Percentiles rank a stretch among this genome's conserved stretches.
Conservation (phyloP, 371 early-diverging fungal genomes). For the Actinomortierella ambigua region DNA sequence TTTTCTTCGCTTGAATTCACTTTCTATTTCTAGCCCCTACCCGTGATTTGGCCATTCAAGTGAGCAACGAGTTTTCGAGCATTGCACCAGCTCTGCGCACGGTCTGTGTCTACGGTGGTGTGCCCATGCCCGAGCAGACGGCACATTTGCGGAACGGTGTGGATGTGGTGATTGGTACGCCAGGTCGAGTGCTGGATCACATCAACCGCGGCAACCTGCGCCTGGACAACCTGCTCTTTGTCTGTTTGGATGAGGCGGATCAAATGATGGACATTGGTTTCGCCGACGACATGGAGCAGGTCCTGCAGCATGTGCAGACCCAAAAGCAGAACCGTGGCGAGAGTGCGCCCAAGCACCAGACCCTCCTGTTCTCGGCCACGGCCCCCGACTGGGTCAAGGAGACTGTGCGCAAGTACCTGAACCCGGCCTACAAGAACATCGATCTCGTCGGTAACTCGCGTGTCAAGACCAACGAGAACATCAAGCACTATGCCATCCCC, state of each 20-base stretch:
- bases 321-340: conserved; percentile 84
- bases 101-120: conserved; percentile 79
- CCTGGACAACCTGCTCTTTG: conserved; percentile 79
- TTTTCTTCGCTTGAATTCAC: background rate
- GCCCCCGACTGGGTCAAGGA: conserved; percentile 88
- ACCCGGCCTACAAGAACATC: conserved; percentile 90
- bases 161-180: conserved; percentile 96
- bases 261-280: conserved; percentile 97
- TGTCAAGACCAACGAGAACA: conserved; percentile 88
- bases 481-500: conserved; percentile 84
- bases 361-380: conserved; percentile 98
- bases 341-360: conserved; percentile 94
- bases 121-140: conserved; percentile 96
- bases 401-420: conserved; percentile 94
- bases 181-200: conserved; percentile 97
- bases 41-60: conserved; percentile 96
- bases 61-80: conserved; percentile 72
- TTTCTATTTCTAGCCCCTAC: conserved; percentile 77
- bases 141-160: conserved; percentile 95
- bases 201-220: conserved; percentile 95
- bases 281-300: conserved; percentile 95
- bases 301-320: conserved; percentile 78
- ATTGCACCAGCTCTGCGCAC: conserved; percentile 65
- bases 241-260: conserved; percentile 96
- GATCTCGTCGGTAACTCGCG: conserved; percentile 91